These are phyloP conservation scores for Ustilago crameri DNA, from an alignment of 1,284 basidiomycete genomes.

Conservation along the genomic window DNA sequence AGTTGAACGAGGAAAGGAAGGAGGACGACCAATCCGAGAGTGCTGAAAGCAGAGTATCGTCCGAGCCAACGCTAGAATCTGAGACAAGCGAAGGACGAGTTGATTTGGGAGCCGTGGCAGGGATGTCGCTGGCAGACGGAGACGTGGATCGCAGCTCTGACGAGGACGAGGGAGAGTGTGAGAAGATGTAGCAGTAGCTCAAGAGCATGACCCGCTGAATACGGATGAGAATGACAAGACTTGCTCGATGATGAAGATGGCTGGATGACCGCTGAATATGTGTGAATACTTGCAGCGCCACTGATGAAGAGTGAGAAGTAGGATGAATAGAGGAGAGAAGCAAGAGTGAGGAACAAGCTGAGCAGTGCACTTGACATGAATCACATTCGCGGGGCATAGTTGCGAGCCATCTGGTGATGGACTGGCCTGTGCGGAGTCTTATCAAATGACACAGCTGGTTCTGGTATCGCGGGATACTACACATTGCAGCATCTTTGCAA, in stretches of 20 bases:
- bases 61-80: not conserved
- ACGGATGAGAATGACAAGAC: not conserved
- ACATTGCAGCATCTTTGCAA: too few species aligned
- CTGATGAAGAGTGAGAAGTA: too few species aligned
- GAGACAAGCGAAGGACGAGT: not conserved
- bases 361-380: too few species aligned
- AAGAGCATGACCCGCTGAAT: constrained; percentile 26
- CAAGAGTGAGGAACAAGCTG: too few species aligned
- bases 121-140: not conserved
- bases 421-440: constrained; percentile 2
- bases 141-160: constrained; percentile 2
- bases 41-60: not conserved
- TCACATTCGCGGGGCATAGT: too few species aligned
- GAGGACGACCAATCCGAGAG: constrained; percentile 13
- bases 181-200: constrained; percentile 35
- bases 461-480: too few species aligned
- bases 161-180: constrained; percentile 20
- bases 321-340: too few species aligned
- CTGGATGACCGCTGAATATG: not conserved
- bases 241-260: not conserved
- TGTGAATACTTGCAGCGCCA: too few species aligned
- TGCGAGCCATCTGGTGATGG: too few species aligned
- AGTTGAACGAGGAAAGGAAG: constrained; percentile 3
- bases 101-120: not conserved
- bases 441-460: not conserved